A percentile compares a stretch with the other conserved stretches of the same genome.
These are phyloP conservation scores for Phalaenopsis equestris DNA, from an alignment of 106 monocot genomes.

Conservation along the genomic window DNA sequence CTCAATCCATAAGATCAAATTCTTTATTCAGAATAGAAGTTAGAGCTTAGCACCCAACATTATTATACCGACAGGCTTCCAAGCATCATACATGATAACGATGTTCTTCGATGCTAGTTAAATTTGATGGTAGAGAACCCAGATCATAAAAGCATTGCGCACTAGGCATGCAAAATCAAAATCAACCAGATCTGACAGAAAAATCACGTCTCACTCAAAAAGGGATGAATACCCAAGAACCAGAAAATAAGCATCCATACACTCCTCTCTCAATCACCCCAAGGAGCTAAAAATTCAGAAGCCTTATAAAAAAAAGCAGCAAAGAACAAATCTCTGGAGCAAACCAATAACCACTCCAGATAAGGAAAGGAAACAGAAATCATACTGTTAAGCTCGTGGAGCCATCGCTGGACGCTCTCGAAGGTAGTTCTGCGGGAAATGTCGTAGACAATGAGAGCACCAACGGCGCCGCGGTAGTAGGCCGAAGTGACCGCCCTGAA, in stretches of 20 bases:
- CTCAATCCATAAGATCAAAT: no score
- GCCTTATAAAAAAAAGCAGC: neutral
- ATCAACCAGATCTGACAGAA: neutral
- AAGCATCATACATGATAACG: neutral
- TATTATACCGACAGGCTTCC: neutral
- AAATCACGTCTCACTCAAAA: neutral
- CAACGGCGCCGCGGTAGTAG: conserved; percentile 55
- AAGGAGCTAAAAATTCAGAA: neutral
- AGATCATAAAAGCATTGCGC: neutral
- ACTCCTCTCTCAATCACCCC: neutral
- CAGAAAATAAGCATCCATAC: neutral
- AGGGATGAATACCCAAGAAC: neutral
- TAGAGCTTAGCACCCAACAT: neutral
- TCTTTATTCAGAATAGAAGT: no score
- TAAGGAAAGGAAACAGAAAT: neutral
- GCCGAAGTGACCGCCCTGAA: conserved; percentile 33
- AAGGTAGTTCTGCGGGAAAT: conserved; percentile 63
- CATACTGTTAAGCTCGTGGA: conserved; percentile 21
- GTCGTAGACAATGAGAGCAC: conserved; percentile 68
- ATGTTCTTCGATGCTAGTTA: neutral
- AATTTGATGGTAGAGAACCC: neutral
- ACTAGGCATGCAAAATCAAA: neutral
- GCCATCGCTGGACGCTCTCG: conserved; percentile 42
- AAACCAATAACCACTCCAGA: neutral
- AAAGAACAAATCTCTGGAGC: neutral